Base-by-base conservation (phyloP, 495 filamentous ascomycete species). In the Margaritispora aquatica region DNA sequence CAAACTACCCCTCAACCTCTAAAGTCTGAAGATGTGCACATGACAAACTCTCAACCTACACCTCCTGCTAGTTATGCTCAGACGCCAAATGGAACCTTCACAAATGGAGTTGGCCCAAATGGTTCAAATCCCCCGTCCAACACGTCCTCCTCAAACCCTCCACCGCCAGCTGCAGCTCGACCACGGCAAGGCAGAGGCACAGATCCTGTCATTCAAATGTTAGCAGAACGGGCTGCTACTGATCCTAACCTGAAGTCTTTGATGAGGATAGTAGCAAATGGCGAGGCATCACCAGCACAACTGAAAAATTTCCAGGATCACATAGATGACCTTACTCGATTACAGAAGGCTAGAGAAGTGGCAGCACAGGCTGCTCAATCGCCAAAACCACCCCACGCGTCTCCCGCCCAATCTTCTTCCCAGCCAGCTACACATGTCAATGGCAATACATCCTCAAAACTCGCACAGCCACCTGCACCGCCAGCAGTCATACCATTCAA, bases 141-240 rank as follows among this genome's bases (percentile, higher is more conserved):
- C 20, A 54, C 13, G 11, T 5, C 52, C 10, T 19, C 52, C 29
- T 23, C 9, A 41, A 23, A 54, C 8, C 59, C 58, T 22, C 51
- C 47, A 11, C 57, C 63, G 1, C 50, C 68, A 26, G 60, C 72
- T 23, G 64, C 70, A 7, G 57, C 60, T 38, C 46, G 63, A 21
- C 66, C 70, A 26, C 63, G 68, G 10, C 60, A 67, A 27, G 54
- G 67, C 34, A 62, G 64, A 26, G 68, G 72, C 23, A 83, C 88
- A 2, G 95, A 99, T 69, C 95, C 95, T 2, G 95, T 99, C 44
- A 99, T 99, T 57, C 88, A 96, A 55, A 90, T 91, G 70, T 74
- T 99, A 44, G 95, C 95, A 1, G 89, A 90, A 60, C 82, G 84
- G 64, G 95, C 95, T 17, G 88, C 89, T 0, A 84, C 87, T 19